Evolutionary conservation across 768 basidiomycete genomes (phyloP).

Genomic region (Imleria badia): DNA sequence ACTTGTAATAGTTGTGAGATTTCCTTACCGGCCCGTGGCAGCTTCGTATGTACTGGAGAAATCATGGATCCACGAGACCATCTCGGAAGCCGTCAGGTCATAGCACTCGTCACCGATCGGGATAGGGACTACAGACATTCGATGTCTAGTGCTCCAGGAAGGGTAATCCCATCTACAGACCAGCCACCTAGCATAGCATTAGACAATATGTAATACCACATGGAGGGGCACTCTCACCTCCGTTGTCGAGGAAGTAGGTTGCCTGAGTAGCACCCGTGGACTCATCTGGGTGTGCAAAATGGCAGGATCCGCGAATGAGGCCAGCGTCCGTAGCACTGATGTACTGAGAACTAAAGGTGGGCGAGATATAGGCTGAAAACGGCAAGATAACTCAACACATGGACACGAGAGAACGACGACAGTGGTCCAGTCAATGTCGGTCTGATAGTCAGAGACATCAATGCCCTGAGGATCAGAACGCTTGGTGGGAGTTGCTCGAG

Average conservation of each 20-base stretch:
- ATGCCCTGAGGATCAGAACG: constrained; percentile 48
- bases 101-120: constrained; percentile 42
- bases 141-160: constrained; percentile 64
- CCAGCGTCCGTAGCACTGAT: constrained; percentile 53
- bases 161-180: constrained; percentile 55
- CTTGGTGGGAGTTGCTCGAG: constrained; percentile 16
- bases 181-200: constrained; percentile 43
- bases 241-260: constrained; percentile 54
- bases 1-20: background rate
- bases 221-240: constrained; percentile 35
- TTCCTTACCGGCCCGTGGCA: constrained; percentile 43
- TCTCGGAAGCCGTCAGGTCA: constrained; percentile 47
- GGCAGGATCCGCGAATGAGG: constrained; percentile 60
- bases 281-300: constrained; percentile 55
- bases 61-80: constrained; percentile 64
- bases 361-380: constrained; percentile 21
- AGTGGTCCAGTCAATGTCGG: constrained; percentile 49
- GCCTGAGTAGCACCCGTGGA: constrained; percentile 61
- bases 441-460: constrained; percentile 55
- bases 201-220: background rate
- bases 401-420: constrained; percentile 35
- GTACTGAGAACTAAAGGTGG: constrained; percentile 49
- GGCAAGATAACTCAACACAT: background rate
- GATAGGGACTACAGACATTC: constrained; percentile 43
- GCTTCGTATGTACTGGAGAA: constrained; percentile 61